Percentiles rank a stretch among this genome's conserved stretches.
These are phyloP conservation scores for Mortierella alpina DNA, from an alignment of 192 early-diverging fungal species.

Conservation along the genomic window DNA sequence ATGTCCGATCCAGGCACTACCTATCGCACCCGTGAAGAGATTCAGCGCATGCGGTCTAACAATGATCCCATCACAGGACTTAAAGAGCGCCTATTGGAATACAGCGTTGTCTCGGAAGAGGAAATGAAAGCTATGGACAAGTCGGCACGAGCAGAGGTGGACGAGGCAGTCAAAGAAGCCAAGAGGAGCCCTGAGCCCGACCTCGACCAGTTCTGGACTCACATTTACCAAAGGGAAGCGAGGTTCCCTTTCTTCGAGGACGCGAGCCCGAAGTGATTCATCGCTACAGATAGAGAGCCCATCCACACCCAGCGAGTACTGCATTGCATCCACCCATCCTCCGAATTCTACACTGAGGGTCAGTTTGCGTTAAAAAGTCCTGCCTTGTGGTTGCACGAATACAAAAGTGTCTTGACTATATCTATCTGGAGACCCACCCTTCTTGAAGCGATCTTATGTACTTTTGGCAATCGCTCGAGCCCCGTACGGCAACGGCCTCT, in stretches of 20 bases:
- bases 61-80: slow-evolving; percentile 93
- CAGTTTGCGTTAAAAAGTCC: too few relatives aligned
- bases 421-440: too few relatives aligned
- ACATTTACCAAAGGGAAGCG: slow-evolving; percentile 85
- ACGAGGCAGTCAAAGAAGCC: slow-evolving; percentile 82
- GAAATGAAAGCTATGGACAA: slow-evolving; percentile 92
- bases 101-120: slow-evolving; percentile 74
- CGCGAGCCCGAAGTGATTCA: slow-evolving; percentile 78
- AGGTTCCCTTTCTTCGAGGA: slow-evolving; percentile 79
- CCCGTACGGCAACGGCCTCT: too few relatives aligned
- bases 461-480: too few relatives aligned
- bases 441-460: too few relatives aligned
- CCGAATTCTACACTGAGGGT: too few relatives aligned
- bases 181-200: slow-evolving; percentile 79
- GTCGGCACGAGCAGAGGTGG: slow-evolving; percentile 82
- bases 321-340: too few relatives aligned
- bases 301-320: too few relatives aligned
- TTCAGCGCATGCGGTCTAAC: slow-evolving; percentile 92
- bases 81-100: slow-evolving; percentile 81
- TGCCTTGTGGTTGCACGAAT: too few relatives aligned
- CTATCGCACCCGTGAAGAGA: slow-evolving; percentile 97
- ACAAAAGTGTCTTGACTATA: too few relatives aligned
- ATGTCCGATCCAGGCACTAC: slow-evolving; percentile 99
- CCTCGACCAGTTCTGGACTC: slow-evolving; percentile 72
- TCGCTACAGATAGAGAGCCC: not conserved